Evolutionary conservation across 805 yeast genomes (phyloP).

Genomic region (Hanseniaspora singularis): DNA sequence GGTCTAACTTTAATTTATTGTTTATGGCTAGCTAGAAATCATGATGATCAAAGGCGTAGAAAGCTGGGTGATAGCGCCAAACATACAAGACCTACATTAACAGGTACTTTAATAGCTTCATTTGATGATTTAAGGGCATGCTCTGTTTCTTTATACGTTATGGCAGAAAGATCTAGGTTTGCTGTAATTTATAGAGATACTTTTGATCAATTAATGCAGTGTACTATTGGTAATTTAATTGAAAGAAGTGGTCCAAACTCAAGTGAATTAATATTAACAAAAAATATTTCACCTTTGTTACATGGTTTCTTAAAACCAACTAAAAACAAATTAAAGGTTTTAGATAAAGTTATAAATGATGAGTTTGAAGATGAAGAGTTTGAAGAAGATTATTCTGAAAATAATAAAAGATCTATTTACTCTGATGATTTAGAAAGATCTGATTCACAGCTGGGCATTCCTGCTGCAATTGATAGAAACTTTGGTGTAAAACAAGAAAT

Average conservation of each 20-base stretch:
- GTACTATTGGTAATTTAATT: constrained; percentile 50
- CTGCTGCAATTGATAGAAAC: constrained; percentile 45
- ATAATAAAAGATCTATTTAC: background rate
- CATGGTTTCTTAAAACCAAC: background rate
- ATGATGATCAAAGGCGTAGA: constrained; percentile 45
- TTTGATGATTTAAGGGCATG: constrained; percentile 56
- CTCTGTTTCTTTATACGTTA: constrained; percentile 49
- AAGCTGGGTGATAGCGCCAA: constrained; percentile 45
- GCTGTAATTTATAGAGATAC: constrained; percentile 54
- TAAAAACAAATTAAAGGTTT: background rate
- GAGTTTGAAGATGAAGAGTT: constrained; percentile 3
- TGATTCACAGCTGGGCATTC: constrained; percentile 37
- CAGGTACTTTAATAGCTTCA: constrained; percentile 42
- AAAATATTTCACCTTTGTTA: background rate
- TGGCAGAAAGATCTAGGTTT: constrained; percentile 54
- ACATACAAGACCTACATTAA: constrained; percentile 48
- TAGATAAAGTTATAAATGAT: background rate
- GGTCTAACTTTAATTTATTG: constrained; percentile 58
- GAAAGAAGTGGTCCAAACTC: constrained; percentile 55
- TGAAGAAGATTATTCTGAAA: constrained; percentile 1
- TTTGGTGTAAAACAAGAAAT: constrained; percentile 26
- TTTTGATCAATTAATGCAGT: constrained; percentile 53
- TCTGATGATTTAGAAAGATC: background rate
- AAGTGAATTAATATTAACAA: constrained; percentile 38
- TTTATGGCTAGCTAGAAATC: constrained; percentile 52